Evolutionary conservation across 129 eudicot species (phyloP).

Genomic region (Arctium minus): DNA sequence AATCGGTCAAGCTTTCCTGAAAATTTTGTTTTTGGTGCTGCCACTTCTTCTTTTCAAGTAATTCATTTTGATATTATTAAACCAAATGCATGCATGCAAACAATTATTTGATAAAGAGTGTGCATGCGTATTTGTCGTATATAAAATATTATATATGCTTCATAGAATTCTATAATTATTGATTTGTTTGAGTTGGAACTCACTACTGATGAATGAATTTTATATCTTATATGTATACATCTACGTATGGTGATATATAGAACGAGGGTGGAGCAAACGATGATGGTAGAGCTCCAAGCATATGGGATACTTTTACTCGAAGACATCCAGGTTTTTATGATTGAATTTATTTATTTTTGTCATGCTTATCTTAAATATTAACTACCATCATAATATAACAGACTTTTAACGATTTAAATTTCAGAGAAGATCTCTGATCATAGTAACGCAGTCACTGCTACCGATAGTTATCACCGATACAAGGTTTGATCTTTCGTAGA

Average conservation of each 20-base stretch:
- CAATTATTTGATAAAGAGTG: too few relatives aligned
- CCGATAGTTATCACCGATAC: constrained; percentile 49
- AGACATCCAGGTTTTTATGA: constrained; percentile 37
- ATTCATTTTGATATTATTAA: background rate
- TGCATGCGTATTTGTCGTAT: background rate
- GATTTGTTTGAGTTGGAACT: background rate
- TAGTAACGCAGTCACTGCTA: constrained; percentile 36
- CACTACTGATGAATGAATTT: background rate
- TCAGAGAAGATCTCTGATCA: constrained; percentile 41
- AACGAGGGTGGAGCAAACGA: constrained; percentile 54
- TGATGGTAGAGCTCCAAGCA: constrained; percentile 54
- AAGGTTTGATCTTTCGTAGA: constrained; percentile 21
- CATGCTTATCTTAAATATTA: background rate
- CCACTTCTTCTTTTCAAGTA: constrained; percentile 60
- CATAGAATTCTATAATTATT: background rate
- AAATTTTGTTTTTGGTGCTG: constrained; percentile 50
- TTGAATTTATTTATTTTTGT: background rate
- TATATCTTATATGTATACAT: too few relatives aligned
- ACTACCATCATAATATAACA: background rate
- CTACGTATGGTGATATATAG: constrained; percentile 17
- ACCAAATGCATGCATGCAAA: background rate
- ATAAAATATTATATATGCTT: too few relatives aligned
- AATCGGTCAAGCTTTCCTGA: constrained; percentile 53
- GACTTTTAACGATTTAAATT: background rate
- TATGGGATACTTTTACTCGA: constrained; percentile 52